These are phyloP conservation scores for Aspergillus wentii DNA, from an alignment of 495 filamentous ascomycete species.

Conservation along the genomic window DNA sequence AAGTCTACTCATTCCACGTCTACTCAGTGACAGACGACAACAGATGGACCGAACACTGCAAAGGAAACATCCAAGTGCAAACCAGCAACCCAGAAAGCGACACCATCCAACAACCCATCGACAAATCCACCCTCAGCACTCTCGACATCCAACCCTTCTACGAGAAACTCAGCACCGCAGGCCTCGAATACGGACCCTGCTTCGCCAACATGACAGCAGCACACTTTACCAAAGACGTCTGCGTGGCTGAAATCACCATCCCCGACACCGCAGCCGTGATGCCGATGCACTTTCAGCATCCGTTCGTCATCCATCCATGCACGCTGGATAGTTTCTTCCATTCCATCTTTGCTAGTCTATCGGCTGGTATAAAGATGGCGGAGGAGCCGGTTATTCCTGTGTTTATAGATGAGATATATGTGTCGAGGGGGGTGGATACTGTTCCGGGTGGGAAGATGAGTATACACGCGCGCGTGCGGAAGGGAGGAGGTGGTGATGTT, in stretches of 20 bases:
- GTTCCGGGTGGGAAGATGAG: conserved; percentile 12
- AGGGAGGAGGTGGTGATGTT: not conserved
- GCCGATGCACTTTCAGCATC: conserved; percentile 39
- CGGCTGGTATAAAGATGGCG: not conserved
- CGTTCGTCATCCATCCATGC: conserved; percentile 39
- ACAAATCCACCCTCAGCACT: too few relatives aligned
- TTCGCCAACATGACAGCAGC: conserved; percentile 26
- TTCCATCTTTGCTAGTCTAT: conserved; percentile 15
- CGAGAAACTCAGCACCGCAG: conserved; percentile 15
- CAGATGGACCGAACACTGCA: conserved; percentile 35
- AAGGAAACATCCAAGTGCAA: conserved; percentile 17
- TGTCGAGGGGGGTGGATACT: conserved; percentile 11
- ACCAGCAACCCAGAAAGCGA: not conserved
- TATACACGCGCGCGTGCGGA: conserved; percentile 10
- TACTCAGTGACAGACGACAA: conserved; percentile 27
- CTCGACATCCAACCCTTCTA: conserved; percentile 24
- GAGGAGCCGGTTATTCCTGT: conserved; percentile 23
- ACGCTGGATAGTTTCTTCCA: conserved; percentile 44
- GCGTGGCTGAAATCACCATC: conserved; percentile 29
- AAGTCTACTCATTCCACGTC: conserved; percentile 28
- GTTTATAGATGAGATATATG: conserved; percentile 17
- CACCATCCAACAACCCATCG: too few relatives aligned
- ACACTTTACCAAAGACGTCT: conserved; percentile 8
- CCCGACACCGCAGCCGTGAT: conserved; percentile 42
- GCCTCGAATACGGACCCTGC: conserved; percentile 30